These are phyloP conservation scores for Stramenopiles sp. DNA, from an alignment of 352 stramenopile species.

Conservation along the genomic window DNA sequence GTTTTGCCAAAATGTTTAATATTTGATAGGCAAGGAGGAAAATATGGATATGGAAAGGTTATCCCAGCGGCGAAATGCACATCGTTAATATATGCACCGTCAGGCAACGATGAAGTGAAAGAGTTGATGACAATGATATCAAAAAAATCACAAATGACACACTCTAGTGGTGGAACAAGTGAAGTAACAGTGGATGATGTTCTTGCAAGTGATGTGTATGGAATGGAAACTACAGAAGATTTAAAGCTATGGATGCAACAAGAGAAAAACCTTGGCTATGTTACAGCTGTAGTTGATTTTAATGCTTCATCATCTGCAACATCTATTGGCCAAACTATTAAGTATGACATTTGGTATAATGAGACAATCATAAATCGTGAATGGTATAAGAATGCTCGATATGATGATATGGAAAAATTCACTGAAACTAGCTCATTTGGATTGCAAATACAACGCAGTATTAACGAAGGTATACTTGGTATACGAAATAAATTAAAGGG, in stretches of 20 bases:
- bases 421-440: background rate
- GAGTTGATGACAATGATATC: background rate
- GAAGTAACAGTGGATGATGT: background rate
- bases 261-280: background rate
- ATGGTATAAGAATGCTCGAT: background rate
- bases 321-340: background rate
- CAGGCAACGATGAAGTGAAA: background rate
- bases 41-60: background rate
- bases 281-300: background rate
- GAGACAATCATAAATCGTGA: background rate
- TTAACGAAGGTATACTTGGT: background rate
- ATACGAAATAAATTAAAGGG: background rate
- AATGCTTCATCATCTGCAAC: background rate
- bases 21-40: background rate
- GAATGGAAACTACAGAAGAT: background rate
- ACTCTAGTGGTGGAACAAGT: background rate
- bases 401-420: background rate
- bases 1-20: background rate
- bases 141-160: background rate
- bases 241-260: background rate
- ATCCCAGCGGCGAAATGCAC: background rate
- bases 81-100: background rate
- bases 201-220: background rate
- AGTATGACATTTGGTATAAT: background rate
- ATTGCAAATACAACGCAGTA: background rate